Evolutionary conservation across 495 filamentous ascomycete genomes (phyloP).

Genomic region (Penicillium roqueforti): DNA sequence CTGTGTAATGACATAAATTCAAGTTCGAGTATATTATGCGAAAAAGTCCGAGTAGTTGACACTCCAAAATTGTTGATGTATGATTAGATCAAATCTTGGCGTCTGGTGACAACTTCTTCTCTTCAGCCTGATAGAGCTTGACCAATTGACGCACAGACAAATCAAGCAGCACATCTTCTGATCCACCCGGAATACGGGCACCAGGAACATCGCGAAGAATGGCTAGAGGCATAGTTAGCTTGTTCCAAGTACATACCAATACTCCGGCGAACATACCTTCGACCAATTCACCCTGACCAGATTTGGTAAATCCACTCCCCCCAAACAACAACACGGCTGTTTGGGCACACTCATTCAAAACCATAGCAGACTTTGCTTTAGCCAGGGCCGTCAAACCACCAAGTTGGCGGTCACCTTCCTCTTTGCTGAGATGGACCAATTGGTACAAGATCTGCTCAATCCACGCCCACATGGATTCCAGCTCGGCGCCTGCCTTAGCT

Average conservation of each 20-base stretch:
- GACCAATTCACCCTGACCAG: slow-evolving; percentile 65
- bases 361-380: slow-evolving; percentile 67
- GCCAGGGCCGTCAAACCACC: slow-evolving; percentile 66
- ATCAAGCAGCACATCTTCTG: slow-evolving; percentile 73
- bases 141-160: slow-evolving; percentile 66
- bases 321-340: slow-evolving; percentile 67
- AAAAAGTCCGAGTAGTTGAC: neutral
- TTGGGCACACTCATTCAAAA: slow-evolving; percentile 65
- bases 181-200: slow-evolving; percentile 62
- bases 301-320: slow-evolving; percentile 65
- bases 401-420: slow-evolving; percentile 58
- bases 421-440: slow-evolving; percentile 58
- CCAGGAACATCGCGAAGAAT: slow-evolving; percentile 65
- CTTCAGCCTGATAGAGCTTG: slow-evolving; percentile 64
- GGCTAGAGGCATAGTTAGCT: slow-evolving; percentile 28
- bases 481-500: slow-evolving; percentile 62
- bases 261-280: slow-evolving; percentile 47
- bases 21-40: neutral
- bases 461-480: slow-evolving; percentile 71
- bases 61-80: neutral
- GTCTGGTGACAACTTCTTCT: slow-evolving; percentile 51
- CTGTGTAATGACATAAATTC: neutral
- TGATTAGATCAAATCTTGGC: slow-evolving; percentile 31
- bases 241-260: neutral
- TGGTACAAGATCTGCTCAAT: slow-evolving; percentile 71